These are phyloP conservation scores for Pilobolus umbonatus DNA, from an alignment of 192 early-diverging fungal species.

Conservation along the genomic window DNA sequence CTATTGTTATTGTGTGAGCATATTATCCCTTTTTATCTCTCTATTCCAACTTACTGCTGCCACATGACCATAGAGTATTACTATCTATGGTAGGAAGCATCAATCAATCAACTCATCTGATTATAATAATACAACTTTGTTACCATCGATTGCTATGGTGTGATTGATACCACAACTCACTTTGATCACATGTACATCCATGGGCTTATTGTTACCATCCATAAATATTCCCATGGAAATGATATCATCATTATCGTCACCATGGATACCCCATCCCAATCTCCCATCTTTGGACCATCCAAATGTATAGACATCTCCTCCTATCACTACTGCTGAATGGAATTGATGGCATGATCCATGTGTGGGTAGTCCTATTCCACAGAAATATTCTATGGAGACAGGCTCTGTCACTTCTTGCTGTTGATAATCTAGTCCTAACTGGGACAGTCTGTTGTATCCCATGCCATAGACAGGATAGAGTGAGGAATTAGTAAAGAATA, in stretches of 20 bases:
- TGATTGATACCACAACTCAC: conserved; percentile 9
- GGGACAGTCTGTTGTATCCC: conserved; percentile 11
- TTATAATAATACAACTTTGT: background rate
- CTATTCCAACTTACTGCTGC: conserved; percentile 1
- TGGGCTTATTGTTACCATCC: background rate
- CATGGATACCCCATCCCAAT: background rate
- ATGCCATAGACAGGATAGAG: conserved; percentile 7
- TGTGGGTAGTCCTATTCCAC: background rate
- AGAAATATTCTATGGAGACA: conserved; percentile 3
- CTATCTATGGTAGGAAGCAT: background rate
- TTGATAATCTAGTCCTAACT: conserved; percentile 11
- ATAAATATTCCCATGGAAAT: conserved; percentile 1
- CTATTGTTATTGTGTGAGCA: background rate
- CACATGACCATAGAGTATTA: conserved; percentile 8
- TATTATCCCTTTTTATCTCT: background rate
- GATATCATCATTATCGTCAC: background rate
- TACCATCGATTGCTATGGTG: conserved; percentile 18
- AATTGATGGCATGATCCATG: background rate
- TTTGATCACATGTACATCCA: conserved; percentile 1
- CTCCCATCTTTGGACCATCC: conserved; percentile 12
- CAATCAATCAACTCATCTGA: background rate
- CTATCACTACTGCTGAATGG: conserved; percentile 4
- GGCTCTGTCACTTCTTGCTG: background rate
- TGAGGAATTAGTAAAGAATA: background rate
- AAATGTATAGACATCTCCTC: conserved; percentile 18